These are phyloP conservation scores for Candida gorgasii DNA, from an alignment of 805 yeast genomes.

Conservation along the genomic window DNA sequence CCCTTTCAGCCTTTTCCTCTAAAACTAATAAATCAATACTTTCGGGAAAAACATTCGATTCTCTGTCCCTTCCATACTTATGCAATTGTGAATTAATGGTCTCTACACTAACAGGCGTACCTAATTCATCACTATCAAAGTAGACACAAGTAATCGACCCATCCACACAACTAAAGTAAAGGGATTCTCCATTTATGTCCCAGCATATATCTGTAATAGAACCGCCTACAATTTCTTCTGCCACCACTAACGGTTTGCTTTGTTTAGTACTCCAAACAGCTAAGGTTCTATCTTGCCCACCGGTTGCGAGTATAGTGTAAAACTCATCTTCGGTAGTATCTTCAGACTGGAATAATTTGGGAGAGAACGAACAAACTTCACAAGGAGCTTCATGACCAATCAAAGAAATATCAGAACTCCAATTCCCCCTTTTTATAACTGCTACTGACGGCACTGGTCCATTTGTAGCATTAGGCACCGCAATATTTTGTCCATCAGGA, in stretches of 20 bases:
- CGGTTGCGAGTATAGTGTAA: conserved; percentile 85
- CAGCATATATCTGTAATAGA: conserved; percentile 88
- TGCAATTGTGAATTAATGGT: conserved; percentile 69
- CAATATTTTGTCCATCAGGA: conserved; percentile 85
- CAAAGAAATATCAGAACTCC: conserved; percentile 74
- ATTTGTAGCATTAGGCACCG: conserved; percentile 83
- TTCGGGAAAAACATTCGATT: conserved; percentile 82
- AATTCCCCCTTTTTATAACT: conserved; percentile 71
- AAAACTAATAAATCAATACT: conserved; percentile 73
- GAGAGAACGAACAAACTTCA: conserved; percentile 76
- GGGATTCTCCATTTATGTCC: conserved; percentile 75
- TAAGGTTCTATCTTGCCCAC: conserved; percentile 88
- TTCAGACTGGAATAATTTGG: conserved; percentile 55
- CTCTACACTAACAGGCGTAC: conserved; percentile 60
- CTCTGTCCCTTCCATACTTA: conserved; percentile 86
- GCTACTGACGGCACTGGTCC: conserved; percentile 79
- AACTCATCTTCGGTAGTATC: conserved; percentile 27
- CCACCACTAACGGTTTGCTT: conserved; percentile 77
- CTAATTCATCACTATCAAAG: conserved; percentile 67
- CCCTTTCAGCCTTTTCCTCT: conserved; percentile 63
- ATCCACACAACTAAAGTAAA: conserved; percentile 81
- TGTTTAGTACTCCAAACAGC: conserved; percentile 84
- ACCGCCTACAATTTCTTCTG: conserved; percentile 70
- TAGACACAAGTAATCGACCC: conserved; percentile 71
- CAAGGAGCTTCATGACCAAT: conserved; percentile 87